phyloP scores from a whole-genome alignment of 352 stramenopile genomes.

The Globisporangium yorkense region DNA sequence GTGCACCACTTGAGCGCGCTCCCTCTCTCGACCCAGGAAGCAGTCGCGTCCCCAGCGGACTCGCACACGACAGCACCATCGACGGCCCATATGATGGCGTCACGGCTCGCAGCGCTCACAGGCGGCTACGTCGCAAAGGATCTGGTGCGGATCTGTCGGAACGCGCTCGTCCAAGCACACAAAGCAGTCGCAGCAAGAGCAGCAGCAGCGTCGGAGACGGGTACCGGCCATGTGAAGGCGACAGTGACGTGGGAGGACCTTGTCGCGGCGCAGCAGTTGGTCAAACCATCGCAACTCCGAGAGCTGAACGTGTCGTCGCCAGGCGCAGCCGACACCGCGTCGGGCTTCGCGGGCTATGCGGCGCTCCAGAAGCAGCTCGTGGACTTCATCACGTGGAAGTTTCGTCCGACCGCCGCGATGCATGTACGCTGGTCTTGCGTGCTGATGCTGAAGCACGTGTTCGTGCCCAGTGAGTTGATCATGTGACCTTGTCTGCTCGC shows the following conservation, averaged over 20 bases:
- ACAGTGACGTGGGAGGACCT: conserved; percentile 36
- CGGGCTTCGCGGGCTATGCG: conserved; percentile 62
- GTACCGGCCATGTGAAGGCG: neutral
- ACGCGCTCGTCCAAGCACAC: conserved; percentile 39
- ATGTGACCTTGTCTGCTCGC: neutral
- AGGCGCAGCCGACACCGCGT: conserved; percentile 11
- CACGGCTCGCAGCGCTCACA: conserved; percentile 46
- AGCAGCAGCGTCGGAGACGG: neutral
- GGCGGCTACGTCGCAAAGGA: conserved; percentile 79
- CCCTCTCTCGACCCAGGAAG: conserved; percentile 9
- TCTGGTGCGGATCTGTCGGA: conserved; percentile 60
- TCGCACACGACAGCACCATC: neutral
- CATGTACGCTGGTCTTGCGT: conserved; percentile 25
- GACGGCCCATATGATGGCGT: conserved; percentile 13
- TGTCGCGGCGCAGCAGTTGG: conserved; percentile 39
- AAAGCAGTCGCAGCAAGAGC: neutral
- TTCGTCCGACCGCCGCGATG: conserved; percentile 52
- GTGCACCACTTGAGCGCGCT: conserved; percentile 27
- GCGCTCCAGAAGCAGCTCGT: conserved; percentile 47
- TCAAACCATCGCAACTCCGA: conserved; percentile 70
- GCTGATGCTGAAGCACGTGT: neutral
- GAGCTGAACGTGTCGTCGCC: conserved; percentile 70
- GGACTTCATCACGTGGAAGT: conserved; percentile 67
- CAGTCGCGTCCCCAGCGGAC: neutral
- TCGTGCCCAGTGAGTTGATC: neutral